A percentile compares a stretch with the other conserved stretches of the same genome.
Evolutionary conservation across 202 grass and related monocot genomes (phyloP).

Genomic region (Elaeis oleifera): DNA sequence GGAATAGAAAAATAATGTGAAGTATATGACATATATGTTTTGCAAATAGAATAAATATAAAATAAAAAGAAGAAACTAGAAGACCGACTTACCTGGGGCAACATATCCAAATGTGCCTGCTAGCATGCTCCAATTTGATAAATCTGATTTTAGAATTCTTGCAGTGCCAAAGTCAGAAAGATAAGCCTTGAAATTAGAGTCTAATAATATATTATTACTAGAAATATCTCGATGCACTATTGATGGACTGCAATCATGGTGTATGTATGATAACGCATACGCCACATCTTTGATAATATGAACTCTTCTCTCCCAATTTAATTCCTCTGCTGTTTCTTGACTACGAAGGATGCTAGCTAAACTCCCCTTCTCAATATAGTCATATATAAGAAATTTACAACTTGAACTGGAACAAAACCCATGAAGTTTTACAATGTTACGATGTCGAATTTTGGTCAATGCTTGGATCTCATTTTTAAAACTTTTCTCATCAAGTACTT

Average conservation of each 20-base stretch:
- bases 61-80: no score
- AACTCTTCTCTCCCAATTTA: constrained; percentile 19
- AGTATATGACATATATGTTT: no score
- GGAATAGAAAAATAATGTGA: no score
- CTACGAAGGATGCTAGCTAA: constrained; percentile 11
- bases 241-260: constrained; percentile 16
- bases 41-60: no score
- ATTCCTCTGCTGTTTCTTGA: background rate
- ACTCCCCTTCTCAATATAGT: constrained; percentile 22
- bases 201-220: constrained; percentile 29
- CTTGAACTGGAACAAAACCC: constrained; percentile 9
- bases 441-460: constrained; percentile 21
- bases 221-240: constrained; percentile 26
- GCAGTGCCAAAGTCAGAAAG: constrained; percentile 30
- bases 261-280: constrained; percentile 23
- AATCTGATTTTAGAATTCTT: constrained; percentile 22
- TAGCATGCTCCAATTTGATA: constrained; percentile 17
- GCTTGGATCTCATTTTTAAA: constrained; percentile 20
- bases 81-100: constrained; percentile 10
- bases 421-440: constrained; percentile 28
- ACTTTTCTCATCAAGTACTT: background rate
- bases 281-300: constrained; percentile 26
- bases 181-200: constrained; percentile 24
- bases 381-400: constrained; percentile 22
- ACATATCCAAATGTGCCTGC: constrained; percentile 23